Evolutionary conservation across 306 rosid genomes (phyloP).

Genomic region (Ceratonia siliqua): DNA sequence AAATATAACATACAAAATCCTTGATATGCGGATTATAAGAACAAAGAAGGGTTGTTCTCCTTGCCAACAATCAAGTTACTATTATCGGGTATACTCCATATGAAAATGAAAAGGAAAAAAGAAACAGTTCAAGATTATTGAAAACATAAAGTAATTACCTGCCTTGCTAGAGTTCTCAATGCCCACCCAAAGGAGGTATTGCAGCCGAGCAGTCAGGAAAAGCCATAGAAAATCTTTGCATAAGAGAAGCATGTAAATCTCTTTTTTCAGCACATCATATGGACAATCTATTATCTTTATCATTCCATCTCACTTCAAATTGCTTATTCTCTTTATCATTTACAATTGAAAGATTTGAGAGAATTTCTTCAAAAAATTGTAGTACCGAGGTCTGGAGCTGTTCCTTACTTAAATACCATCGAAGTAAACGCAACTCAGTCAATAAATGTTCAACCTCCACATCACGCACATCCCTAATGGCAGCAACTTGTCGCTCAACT

Average conservation of each 20-base stretch:
- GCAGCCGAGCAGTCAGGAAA: constrained; percentile 53
- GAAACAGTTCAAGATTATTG: too few species aligned
- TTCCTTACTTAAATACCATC: constrained; percentile 51
- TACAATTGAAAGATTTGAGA: constrained; percentile 43
- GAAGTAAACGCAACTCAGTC: constrained; percentile 59
- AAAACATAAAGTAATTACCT: constrained; percentile 43
- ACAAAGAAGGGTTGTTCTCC: constrained; percentile 55
- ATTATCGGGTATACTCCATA: constrained; percentile 24
- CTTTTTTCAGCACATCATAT: constrained; percentile 31
- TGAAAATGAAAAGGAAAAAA: background rate
- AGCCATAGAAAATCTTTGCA: constrained; percentile 62
- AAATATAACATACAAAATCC: constrained; percentile 57
- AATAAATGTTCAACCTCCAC: constrained; percentile 54
- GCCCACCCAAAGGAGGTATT: constrained; percentile 53
- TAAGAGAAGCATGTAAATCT: constrained; percentile 50
- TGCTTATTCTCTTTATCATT: constrained; percentile 35
- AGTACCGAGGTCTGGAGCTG: constrained; percentile 45
- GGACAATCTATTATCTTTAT: constrained; percentile 28
- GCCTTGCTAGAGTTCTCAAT: constrained; percentile 63
- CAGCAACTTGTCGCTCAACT: constrained; percentile 53
- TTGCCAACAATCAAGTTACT: constrained; percentile 50
- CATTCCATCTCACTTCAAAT: constrained; percentile 47
- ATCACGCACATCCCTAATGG: constrained; percentile 61
- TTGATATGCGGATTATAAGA: constrained; percentile 51
- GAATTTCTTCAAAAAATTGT: constrained; percentile 43